A percentile compares a stretch with the other conserved stretches of the same genome.
These are phyloP conservation scores for Hypoxylon sp. DNA, from an alignment of 2,329 filamentous ascomycete genomes.

Conservation along the genomic window DNA sequence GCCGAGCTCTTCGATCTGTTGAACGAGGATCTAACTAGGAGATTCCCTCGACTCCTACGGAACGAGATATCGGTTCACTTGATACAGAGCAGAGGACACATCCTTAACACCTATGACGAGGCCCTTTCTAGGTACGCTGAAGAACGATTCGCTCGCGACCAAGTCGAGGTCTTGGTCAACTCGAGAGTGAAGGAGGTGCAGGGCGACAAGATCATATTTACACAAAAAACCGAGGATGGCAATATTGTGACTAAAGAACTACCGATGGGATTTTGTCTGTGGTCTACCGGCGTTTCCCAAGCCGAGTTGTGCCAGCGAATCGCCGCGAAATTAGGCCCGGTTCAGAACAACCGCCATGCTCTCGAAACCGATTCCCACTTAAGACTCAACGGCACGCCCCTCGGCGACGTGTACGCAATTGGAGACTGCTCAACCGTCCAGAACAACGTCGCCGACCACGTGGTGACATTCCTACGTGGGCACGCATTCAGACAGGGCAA, in stretches of 20 bases:
- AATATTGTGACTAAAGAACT: conserved; percentile 88
- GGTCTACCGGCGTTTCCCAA: conserved; percentile 96
- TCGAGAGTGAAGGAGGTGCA: conserved; percentile 91
- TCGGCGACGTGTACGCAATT: conserved; percentile 96
- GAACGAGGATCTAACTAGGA: conserved; percentile 88
- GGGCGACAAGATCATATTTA: conserved; percentile 87
- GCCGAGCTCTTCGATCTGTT: conserved; percentile 96
- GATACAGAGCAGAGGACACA: conserved; percentile 94
- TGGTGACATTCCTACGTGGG: conserved; percentile 88
- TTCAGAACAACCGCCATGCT: conserved; percentile 89
- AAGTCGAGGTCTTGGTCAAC: conserved; percentile 92
- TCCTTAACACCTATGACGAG: conserved; percentile 98
- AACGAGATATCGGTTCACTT: conserved; percentile 98
- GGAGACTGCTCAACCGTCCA: conserved; percentile 97
- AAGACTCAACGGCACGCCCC: conserved; percentile 85
- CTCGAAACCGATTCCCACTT: conserved; percentile 96
- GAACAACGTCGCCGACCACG: conserved; percentile 94
- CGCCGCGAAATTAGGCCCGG: conserved; percentile 78
- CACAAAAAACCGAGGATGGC: conserved; percentile 81
- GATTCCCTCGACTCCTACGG: conserved; percentile 90
- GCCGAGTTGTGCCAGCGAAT: conserved; percentile 83
- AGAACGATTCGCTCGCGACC: conserved; percentile 88
- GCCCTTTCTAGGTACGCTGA: conserved; percentile 93
- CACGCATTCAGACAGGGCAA: conserved; percentile 92
- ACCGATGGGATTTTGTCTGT: conserved; percentile 94